These are phyloP conservation scores for Carex myosuroides DNA, from an alignment of 176 grass and related monocot genomes.

Conservation along the genomic window DNA sequence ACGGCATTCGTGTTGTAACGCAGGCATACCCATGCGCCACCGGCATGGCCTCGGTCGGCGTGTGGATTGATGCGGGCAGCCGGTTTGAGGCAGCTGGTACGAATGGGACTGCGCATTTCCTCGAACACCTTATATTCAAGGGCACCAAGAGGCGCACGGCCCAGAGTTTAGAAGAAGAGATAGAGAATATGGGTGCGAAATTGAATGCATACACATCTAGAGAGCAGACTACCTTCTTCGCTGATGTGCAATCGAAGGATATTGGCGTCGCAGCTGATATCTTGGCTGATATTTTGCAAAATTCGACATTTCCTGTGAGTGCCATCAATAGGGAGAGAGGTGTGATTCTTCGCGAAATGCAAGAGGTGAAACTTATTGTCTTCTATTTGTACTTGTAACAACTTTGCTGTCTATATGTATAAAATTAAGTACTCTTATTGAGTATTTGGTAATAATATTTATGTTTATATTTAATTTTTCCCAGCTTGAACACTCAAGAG, in stretches of 20 bases:
- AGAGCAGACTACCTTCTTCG: constrained; percentile 97
- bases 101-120: constrained; percentile 96
- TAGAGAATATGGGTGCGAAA: constrained; percentile 82
- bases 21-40: constrained; percentile 56
- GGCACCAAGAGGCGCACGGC: constrained; percentile 69
- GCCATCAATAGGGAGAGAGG: constrained; percentile 72
- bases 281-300: constrained; percentile 80
- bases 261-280: constrained; percentile 58
- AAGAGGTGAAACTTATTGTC: constrained; percentile 57
- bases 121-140: constrained; percentile 98
- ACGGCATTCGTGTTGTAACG: constrained; percentile 70
- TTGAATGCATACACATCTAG: constrained; percentile 97
- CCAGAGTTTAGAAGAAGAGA: constrained; percentile 70
- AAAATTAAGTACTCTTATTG: neutral
- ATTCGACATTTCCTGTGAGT: constrained; percentile 59
- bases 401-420: neutral
- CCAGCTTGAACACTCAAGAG: neutral
- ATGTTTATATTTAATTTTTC: neutral
- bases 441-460: neutral
- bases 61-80: constrained; percentile 94
- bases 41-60: constrained; percentile 68
- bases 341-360: constrained; percentile 97
- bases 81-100: constrained; percentile 81
- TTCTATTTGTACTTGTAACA: neutral
- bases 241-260: constrained; percentile 75